Evolutionary conservation across 169 alveolate genomes (phyloP).

Genomic region (Plasmodium knowlesi): DNA sequence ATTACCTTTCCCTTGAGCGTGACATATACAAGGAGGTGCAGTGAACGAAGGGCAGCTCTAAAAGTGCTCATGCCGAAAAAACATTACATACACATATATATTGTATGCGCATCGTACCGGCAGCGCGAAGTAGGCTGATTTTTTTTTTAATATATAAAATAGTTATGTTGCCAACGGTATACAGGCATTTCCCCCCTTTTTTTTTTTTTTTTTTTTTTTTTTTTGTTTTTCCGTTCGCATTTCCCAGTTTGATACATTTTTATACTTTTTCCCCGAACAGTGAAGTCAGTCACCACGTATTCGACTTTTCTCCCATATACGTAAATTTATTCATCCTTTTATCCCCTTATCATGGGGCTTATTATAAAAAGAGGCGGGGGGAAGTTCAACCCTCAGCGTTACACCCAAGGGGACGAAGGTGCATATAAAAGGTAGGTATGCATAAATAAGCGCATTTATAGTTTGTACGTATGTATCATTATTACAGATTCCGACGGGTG

Average conservation of each 20-base stretch:
- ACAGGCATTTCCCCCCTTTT: background rate
- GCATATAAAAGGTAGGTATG: background rate
- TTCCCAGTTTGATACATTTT: background rate
- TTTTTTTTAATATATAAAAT: too few relatives aligned
- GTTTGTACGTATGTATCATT: background rate
- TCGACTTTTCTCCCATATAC: background rate
- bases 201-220: background rate
- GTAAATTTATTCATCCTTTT: background rate
- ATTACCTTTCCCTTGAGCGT: background rate
- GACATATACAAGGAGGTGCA: background rate
- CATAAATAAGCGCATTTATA: background rate
- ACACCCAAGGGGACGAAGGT: background rate
- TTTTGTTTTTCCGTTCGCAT: background rate
- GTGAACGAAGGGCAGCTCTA: background rate
- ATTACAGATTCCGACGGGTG: too few relatives aligned
- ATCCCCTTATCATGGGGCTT: background rate
- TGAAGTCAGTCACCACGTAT: background rate
- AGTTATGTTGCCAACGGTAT: background rate
- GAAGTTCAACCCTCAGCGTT: background rate
- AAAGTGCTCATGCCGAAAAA: background rate
- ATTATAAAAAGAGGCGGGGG: background rate
- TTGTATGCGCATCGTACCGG: background rate
- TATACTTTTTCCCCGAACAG: background rate
- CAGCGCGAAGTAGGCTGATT: background rate
- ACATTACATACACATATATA: background rate